Percentiles rank a stretch among this genome's conserved stretches.
These are phyloP conservation scores for Trichocomaceae sp. DNA, from an alignment of 2,329 filamentous ascomycete genomes.

Conservation along the genomic window DNA sequence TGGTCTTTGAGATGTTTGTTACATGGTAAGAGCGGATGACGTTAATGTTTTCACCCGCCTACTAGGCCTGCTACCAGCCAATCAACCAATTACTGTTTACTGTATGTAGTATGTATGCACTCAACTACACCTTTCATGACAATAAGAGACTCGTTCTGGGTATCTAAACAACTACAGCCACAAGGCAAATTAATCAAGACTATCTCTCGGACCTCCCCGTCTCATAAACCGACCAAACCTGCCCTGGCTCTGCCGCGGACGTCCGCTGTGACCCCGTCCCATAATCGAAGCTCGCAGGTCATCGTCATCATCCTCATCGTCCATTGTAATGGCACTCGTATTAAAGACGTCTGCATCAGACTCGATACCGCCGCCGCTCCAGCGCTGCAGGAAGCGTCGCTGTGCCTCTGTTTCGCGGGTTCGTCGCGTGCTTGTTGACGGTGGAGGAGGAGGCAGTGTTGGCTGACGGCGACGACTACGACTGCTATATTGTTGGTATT, in stretches of 20 bases:
- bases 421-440: conserved; percentile 17
- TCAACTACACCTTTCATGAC: background rate
- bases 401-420: conserved; percentile 35
- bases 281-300: conserved; percentile 30
- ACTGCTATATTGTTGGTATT: background rate
- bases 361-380: conserved; percentile 28
- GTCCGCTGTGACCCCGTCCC: conserved; percentile 18
- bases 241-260: conserved; percentile 20
- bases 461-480: conserved; percentile 11
- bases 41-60: background rate
- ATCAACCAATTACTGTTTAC: conserved; percentile 10
- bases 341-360: conserved; percentile 24
- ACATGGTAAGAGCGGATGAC: background rate
- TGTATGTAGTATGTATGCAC: no score
- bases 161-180: conserved; percentile 1
- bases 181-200: conserved; percentile 41
- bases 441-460: conserved; percentile 22
- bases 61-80: background rate
- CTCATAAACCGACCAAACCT: conserved; percentile 36
- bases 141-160: background rate
- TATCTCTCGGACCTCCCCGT: conserved; percentile 42
- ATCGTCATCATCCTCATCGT: conserved; percentile 14
- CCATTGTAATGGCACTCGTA: conserved; percentile 27
- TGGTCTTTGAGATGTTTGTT: no score
- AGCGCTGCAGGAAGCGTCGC: conserved; percentile 32